Base-by-base conservation (phyloP, 73 alveolate genomes). In the Paramecium bursaria region DNA sequence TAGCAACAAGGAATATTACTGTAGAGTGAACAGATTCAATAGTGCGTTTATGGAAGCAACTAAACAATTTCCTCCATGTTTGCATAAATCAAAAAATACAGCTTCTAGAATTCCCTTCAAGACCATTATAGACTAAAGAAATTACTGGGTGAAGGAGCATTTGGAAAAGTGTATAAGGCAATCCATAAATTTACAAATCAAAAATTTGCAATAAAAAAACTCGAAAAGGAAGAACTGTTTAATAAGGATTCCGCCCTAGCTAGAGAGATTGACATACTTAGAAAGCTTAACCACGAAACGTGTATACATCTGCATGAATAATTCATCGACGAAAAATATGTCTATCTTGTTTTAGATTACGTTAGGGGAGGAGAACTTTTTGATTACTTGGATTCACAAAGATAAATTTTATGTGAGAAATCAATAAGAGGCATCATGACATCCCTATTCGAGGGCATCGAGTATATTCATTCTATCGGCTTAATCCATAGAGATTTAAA, bases 351-450 rank as follows among this genome's bases (percentile, higher is more conserved):
- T 9, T 6, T 42, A 21, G 82, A 67, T 67, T 21, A 21, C 1
- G 19, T 67, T 35, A 39, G 44, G 6, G 82, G 82, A 0, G 82
- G 82, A 30, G 82, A 67, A 15, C 44, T 67, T 17, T 7, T 25
- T 87, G 76, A 53, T 86, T 89, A 46, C 48, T 88, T 21, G 51
- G 50, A 26, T 90, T 14, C 31, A 77, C 17, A 33, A 87, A 13
- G 61, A 53, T 21, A n/a, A n/a, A n/a, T n/a, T 75, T 14, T 13
- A 80, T 13, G 90, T n/a, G n/a, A n/a, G n/a, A n/a, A n/a, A 87
- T 31, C 26, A 47, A 3, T 87, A 87, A 3, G 90, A 90, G 14
- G 67, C 87, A 33, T 80, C 0, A 80, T 87, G 90, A 76, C 48
- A 55, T 46, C 57, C 0, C 54, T 87, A 17, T 33, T 87, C 7